Evolutionary conservation across 257 asterid species (phyloP).

Genomic region (Nicotiana sylvestris): DNA sequence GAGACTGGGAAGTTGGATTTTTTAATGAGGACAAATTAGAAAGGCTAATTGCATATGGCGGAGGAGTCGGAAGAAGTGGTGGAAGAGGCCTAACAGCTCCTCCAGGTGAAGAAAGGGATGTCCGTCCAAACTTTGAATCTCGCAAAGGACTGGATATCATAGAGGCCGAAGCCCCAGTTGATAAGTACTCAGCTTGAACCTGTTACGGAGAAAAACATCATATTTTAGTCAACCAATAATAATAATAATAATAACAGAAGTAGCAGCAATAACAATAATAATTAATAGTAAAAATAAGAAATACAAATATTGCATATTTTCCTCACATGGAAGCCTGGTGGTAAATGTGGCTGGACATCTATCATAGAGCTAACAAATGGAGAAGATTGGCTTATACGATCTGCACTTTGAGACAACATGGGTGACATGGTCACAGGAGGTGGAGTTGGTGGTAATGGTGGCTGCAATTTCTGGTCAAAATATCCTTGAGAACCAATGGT

Average conservation of each 20-base stretch:
- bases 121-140: conserved; percentile 47
- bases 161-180: conserved; percentile 37
- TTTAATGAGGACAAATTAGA: conserved; percentile 34
- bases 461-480: conserved; percentile 56
- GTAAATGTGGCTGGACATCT: conserved; percentile 45
- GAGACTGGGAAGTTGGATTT: conserved; percentile 48
- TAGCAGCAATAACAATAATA: neutral
- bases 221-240: neutral
- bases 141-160: conserved; percentile 34
- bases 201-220: conserved; percentile 30
- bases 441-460: conserved; percentile 61
- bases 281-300: neutral
- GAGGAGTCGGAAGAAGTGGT: conserved; percentile 83
- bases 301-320: neutral
- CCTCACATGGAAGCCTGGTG: conserved; percentile 55
- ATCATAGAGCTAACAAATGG: conserved; percentile 34
- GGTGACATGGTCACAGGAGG: conserved; percentile 55
- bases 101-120: conserved; percentile 55
- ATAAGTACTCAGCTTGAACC: conserved; percentile 61
- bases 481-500: conserved; percentile 50
- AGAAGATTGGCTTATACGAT: conserved; percentile 44
- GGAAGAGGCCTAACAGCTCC: conserved; percentile 64
- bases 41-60: conserved; percentile 58
- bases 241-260: neutral
- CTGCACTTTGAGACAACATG: conserved; percentile 43